phyloP scores from a whole-genome alignment of 306 rosid species.

The Urtica urens region DNA sequence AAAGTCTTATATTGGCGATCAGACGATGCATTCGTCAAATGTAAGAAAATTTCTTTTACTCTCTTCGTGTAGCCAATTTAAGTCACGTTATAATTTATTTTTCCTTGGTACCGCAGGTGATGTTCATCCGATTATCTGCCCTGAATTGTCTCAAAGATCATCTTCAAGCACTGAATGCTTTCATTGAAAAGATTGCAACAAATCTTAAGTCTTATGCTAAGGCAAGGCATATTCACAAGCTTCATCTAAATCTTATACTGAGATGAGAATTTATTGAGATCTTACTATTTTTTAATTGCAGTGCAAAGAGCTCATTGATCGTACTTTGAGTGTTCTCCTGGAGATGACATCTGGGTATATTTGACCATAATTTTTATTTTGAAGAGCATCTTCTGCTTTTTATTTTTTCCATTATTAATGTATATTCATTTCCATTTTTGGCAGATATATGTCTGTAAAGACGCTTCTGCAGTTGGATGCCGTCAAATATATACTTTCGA shows the following conservation, averaged over 20 bases:
- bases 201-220: conserved; percentile 68
- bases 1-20: conserved; percentile 91
- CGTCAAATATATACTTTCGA: conserved; percentile 71
- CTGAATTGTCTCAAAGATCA: conserved; percentile 85
- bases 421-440: not conserved
- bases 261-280: conserved; percentile 13
- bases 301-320: conserved; percentile 95
- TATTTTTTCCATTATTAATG: not conserved
- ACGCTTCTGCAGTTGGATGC: conserved; percentile 84
- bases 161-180: conserved; percentile 51
- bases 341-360: conserved; percentile 92
- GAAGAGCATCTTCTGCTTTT: not conserved
- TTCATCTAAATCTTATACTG: conserved; percentile 5
- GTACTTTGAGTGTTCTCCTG: conserved; percentile 75
- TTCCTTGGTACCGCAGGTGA: conserved; percentile 47
- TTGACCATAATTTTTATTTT: not conserved
- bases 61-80: not conserved
- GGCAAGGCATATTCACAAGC: conserved; percentile 27
- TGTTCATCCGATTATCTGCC: conserved; percentile 68
- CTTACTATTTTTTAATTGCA: conserved; percentile 15
- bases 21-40: conserved; percentile 98
- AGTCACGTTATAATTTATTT: conserved; percentile 6
- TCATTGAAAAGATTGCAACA: conserved; percentile 69
- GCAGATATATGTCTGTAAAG: conserved; percentile 94
- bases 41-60: conserved; percentile 25